Conservation (phyloP, 257 asterid species). For the Phtheirospermum japonicum region DNA sequence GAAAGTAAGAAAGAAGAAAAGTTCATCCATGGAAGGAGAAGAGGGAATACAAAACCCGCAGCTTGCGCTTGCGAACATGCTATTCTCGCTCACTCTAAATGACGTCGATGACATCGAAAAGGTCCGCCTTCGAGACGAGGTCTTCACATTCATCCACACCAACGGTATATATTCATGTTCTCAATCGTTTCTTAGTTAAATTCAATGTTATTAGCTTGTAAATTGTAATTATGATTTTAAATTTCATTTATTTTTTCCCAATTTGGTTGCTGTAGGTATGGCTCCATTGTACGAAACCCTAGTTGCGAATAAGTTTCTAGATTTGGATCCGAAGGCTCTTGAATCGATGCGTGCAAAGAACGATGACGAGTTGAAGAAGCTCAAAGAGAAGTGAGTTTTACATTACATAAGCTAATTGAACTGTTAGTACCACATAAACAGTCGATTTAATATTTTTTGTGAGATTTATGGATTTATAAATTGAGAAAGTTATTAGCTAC, state of each 20-base stretch:
- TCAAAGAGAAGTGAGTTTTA: slow-evolving; percentile 67
- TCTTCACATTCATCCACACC: slow-evolving; percentile 54
- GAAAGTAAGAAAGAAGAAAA: neutral
- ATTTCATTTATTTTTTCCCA: neutral
- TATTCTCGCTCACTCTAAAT: slow-evolving; percentile 64
- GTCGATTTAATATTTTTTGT: neutral
- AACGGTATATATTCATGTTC: slow-evolving; percentile 49
- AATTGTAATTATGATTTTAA: neutral
- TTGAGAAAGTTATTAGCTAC: neutral
- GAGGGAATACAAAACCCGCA: slow-evolving; percentile 83
- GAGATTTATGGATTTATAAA: slow-evolving; percentile 15
- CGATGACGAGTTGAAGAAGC: slow-evolving; percentile 64
- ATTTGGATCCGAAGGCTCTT: slow-evolving; percentile 64
- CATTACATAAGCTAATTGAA: neutral
- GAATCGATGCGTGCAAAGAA: slow-evolving; percentile 70
- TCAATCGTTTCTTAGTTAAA: neutral
- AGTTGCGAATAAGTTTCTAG: slow-evolving; percentile 50
- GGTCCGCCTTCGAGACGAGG: slow-evolving; percentile 91
- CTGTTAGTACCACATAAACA: neutral
- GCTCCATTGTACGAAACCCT: slow-evolving; percentile 82
- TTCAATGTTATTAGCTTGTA: neutral
- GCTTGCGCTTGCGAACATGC: slow-evolving; percentile 72
- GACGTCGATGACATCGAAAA: slow-evolving; percentile 90
- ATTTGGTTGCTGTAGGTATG: slow-evolving; percentile 51
- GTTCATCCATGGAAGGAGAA: slow-evolving; percentile 60